Evolutionary conservation across 2,329 filamentous ascomycete genomes (phyloP), one percentile per base, ranked within the genome.

Genomic region (Phoma sp.): DNA sequence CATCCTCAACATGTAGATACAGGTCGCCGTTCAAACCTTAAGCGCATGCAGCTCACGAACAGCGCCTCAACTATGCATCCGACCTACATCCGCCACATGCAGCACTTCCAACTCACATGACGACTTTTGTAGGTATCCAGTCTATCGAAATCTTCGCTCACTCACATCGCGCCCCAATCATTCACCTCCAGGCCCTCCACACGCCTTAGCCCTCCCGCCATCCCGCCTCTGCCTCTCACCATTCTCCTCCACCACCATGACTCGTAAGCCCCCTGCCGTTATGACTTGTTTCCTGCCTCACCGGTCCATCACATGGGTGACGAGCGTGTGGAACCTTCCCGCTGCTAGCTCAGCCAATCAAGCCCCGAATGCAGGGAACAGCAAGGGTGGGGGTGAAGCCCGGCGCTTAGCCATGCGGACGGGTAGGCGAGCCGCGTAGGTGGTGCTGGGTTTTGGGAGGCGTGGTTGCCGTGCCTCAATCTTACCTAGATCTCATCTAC

Each of bases 321-420:
- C 62, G 63, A 62, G 52, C 47, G 46, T 59, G 52, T 49, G 63
- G 64, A 63, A 62, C 61, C 64, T 63, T 64, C 62, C 66, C 66
- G 61, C 60, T 46, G 26, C 40, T 39, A 29, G 42, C 26, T 6
- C 36, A 49, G 40, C 67, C 57, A 68, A 68, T 69, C 49, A 65
- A n/a, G 28, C 4, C 17, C 10, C 32, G 4, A 36, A 47, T 38
- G 18, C 20, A 37, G 45, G 42, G 50, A 28, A 30, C 11, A 26
- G 52, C 53, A 43, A 53, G 51, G 42, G 42, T 43, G 52, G 51
- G 57, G 61, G 43, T 59, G 47, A 45, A 34, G 43, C 38, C 37
- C 48, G 59, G 59, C 56, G 61, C 58, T 57, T 63, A 61, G 50
- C 47, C 51, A 49, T 42, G 23, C 23, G 46, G 37, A 28, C 32